These are phyloP conservation scores for Alternaria rosae DNA, from an alignment of 2,329 filamentous ascomycete species.

Conservation along the genomic window DNA sequence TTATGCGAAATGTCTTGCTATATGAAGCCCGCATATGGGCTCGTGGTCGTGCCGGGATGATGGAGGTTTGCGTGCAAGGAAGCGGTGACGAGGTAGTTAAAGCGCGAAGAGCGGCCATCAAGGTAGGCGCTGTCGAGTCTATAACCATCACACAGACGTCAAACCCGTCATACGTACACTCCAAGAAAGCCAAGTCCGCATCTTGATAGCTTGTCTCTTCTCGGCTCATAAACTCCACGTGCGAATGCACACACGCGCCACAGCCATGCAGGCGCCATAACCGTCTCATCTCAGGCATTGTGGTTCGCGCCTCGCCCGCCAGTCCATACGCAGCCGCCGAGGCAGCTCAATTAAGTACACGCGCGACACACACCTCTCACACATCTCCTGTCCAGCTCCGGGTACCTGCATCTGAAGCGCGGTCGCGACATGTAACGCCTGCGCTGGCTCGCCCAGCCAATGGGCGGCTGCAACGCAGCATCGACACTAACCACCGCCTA, in stretches of 20 bases:
- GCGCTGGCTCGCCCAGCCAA: constrained; percentile 15
- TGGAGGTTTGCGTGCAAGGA: neutral
- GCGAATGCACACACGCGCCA: constrained; percentile 9
- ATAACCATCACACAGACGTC: constrained; percentile 1
- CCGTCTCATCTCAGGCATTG: neutral
- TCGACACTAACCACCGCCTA: constrained; percentile 9
- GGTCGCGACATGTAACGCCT: constrained; percentile 26
- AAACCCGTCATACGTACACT: neutral
- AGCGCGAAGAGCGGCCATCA: neutral
- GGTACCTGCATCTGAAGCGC: constrained; percentile 30
- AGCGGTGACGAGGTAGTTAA: neutral
- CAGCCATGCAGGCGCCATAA: constrained; percentile 2
- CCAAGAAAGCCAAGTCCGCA: constrained; percentile 2
- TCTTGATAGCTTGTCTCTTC: neutral
- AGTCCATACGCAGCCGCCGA: constrained; percentile 16
- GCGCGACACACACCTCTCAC: constrained; percentile 17
- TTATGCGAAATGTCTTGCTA: constrained; percentile 5
- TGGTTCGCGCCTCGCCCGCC: neutral
- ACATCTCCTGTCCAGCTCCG: constrained; percentile 20
- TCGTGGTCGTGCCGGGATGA: constrained; percentile 1
- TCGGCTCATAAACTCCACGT: constrained; percentile 4
- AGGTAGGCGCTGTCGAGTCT: constrained; percentile 6
- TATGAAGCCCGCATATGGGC: neutral
- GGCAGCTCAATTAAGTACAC: constrained; percentile 3
- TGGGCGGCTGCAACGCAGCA: constrained; percentile 13